Percentiles rank a stretch among this genome's conserved stretches.
Evolutionary conservation across 805 yeast genomes (phyloP).

Genomic region (Pichia paraexigua): DNA sequence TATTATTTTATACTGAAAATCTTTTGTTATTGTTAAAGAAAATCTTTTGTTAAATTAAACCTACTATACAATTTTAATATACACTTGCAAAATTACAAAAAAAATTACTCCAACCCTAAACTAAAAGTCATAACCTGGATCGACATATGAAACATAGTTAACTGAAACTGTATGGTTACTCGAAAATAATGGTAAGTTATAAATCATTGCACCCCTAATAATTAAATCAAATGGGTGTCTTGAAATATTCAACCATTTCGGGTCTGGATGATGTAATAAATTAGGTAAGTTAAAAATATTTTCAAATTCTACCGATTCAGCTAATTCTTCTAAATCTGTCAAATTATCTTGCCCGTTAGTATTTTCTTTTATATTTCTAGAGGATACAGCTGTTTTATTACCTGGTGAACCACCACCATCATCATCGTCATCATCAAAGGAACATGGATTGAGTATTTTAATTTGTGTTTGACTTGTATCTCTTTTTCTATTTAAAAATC

Average conservation of each 20-base stretch:
- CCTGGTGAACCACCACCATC: background rate
- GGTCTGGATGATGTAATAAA: constrained; percentile 16
- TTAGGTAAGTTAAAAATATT: background rate
- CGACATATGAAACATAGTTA: constrained; percentile 48
- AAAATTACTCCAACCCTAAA: background rate
- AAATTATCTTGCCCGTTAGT: background rate
- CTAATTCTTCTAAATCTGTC: background rate
- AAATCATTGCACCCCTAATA: constrained; percentile 72
- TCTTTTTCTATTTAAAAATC: constrained; percentile 57
- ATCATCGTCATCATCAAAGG: constrained; percentile 19
- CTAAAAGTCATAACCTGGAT: constrained; percentile 33
- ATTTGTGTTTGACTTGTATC: constrained; percentile 60
- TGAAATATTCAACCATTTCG: constrained; percentile 68
- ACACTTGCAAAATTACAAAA: background rate
- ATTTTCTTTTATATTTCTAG: background rate
- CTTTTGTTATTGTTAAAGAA: background rate
- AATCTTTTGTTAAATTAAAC: background rate
- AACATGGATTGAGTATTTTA: constrained; percentile 67
- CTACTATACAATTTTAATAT: background rate
- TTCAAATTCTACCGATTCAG: background rate
- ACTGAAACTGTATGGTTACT: constrained; percentile 52
- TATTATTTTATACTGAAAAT: background rate
- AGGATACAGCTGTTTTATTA: background rate
- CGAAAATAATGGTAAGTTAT: constrained; percentile 58
- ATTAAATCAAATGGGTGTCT: constrained; percentile 80